Percentiles rank a stretch among this genome's conserved stretches.
Evolutionary conservation across 257 asterid genomes (phyloP).

Genomic region (Solanum chilense): DNA sequence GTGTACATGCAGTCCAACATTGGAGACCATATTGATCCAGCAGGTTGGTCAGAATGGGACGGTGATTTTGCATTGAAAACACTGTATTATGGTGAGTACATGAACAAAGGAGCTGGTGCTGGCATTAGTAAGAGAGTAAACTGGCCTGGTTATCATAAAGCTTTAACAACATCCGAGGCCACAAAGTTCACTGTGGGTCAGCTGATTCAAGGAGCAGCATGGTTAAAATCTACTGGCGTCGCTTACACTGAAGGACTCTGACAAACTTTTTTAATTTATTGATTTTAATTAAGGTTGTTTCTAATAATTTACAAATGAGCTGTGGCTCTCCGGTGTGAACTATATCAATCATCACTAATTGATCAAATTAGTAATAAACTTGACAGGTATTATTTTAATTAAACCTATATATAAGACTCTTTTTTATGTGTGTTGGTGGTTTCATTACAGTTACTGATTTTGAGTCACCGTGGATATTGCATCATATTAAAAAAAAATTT

Average conservation of each 20-base stretch:
- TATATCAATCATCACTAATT: neutral
- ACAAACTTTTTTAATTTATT: neutral
- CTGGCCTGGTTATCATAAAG: constrained; percentile 3
- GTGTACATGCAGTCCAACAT: constrained; percentile 7
- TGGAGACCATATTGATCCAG: constrained; percentile 5
- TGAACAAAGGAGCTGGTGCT: constrained; percentile 6
- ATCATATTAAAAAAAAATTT: no score
- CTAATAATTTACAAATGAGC: neutral
- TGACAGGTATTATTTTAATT: neutral
- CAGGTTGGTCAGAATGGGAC: constrained; percentile 5
- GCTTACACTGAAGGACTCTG: constrained; percentile 4
- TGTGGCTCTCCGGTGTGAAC: neutral
- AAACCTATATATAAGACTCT: neutral
- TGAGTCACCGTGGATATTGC: neutral
- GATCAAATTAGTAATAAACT: neutral
- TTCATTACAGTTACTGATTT: neutral
- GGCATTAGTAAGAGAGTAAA: constrained; percentile 1
- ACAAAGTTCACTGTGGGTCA: constrained; percentile 4
- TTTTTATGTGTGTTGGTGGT: neutral
- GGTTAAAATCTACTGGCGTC: constrained; percentile 9
- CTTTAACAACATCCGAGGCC: neutral
- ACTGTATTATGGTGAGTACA: constrained; percentile 5
- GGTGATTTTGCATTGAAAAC: constrained; percentile 11
- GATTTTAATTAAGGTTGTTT: neutral
- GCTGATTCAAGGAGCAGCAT: constrained; percentile 4